Conservation (phyloP, 805 yeast species). For the Yarrowia sp. region DNA sequence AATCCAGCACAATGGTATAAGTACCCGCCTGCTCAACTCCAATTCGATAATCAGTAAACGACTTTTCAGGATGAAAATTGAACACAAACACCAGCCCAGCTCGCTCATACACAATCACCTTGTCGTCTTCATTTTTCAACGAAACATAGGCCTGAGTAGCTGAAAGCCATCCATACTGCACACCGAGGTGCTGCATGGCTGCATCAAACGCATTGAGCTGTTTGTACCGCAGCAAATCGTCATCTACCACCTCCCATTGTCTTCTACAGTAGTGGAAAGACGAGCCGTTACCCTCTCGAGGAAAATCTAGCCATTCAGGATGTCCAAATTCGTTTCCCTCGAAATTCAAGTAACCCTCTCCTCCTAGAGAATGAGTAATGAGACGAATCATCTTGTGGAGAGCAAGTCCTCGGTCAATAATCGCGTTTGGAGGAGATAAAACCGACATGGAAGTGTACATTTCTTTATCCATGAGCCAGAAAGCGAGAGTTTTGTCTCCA, state of each 20-base stretch:
- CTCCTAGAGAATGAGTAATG: constrained; percentile 87
- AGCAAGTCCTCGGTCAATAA: constrained; percentile 84
- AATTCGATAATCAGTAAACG: constrained; percentile 80
- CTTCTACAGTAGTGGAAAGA: constrained; percentile 93
- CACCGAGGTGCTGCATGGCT: constrained; percentile 77
- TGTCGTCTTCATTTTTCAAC: constrained; percentile 83
- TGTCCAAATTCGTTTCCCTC: constrained; percentile 99
- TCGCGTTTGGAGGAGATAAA: constrained; percentile 67
- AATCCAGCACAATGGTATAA: constrained; percentile 69
- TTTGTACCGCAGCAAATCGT: constrained; percentile 74
- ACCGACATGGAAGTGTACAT: constrained; percentile 95
- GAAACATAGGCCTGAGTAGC: constrained; percentile 80
- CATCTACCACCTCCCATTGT: constrained; percentile 85
- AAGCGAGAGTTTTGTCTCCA: constrained; percentile 94
- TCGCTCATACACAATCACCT: constrained; percentile 84
- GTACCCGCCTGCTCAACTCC: constrained; percentile 83
- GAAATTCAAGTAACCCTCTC: constrained; percentile 92
- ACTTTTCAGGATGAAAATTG: constrained; percentile 84
- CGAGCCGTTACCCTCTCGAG: constrained; percentile 82
- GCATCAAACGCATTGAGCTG: constrained; percentile 77
- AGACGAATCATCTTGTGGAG: constrained; percentile 89
- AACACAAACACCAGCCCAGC: constrained; percentile 80
- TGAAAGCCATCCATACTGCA: constrained; percentile 66
- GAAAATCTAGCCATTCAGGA: constrained; percentile 98
- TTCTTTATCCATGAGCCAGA: constrained; percentile 98